Base-by-base conservation (phyloP, 495 filamentous ascomycete species). In the Filosporella fistucella region DNA sequence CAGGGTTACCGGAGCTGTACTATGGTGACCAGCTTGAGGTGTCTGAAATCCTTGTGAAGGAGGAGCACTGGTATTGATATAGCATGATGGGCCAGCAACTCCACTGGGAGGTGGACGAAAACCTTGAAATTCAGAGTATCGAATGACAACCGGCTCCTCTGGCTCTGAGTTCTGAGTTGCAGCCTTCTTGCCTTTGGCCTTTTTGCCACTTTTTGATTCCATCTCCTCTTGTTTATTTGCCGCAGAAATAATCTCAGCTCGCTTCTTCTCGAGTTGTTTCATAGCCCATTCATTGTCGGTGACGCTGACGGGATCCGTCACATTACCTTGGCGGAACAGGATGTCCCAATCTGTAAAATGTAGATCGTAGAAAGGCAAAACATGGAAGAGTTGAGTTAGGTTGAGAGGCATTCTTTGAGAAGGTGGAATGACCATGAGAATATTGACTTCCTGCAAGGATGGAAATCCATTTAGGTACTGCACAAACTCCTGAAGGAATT, bases 361-460 rank as follows among this genome's bases (percentile, higher is more conserved):
- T 2, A 52, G 26, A n/a, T 52, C 42, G 25, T 46, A 52, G 42
- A 45, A 52, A 0, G 49, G 49, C 10, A 52, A 24, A 3, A 36
- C 34, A n/a, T 30, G 20, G 7, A 17, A 10, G 8, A 46, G 24
- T 20, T 52, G 42, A 17, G 22, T 6, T 4, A 52, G 17, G 2
- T 18, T 32, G 14, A 52, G 3, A 4, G 42, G 49, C n/a, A n/a
- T n/a, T n/a, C n/a, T n/a, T n/a, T n/a, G n/a, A n/a, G n/a, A n/a
- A n/a, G n/a, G n/a, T n/a, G n/a, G n/a, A n/a, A n/a, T n/a, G n/a
- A n/a, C n/a, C n/a, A n/a, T n/a, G n/a, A n/a, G n/a, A n/a, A n/a
- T n/a, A n/a, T n/a, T n/a, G n/a, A n/a, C n/a, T n/a, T n/a, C n/a
- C n/a, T n/a, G n/a, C n/a, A n/a, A n/a, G n/a, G n/a, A n/a, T n/a